phyloP scores from a whole-genome alignment of 768 basidiomycete species.

The Suillus paluster region DNA sequence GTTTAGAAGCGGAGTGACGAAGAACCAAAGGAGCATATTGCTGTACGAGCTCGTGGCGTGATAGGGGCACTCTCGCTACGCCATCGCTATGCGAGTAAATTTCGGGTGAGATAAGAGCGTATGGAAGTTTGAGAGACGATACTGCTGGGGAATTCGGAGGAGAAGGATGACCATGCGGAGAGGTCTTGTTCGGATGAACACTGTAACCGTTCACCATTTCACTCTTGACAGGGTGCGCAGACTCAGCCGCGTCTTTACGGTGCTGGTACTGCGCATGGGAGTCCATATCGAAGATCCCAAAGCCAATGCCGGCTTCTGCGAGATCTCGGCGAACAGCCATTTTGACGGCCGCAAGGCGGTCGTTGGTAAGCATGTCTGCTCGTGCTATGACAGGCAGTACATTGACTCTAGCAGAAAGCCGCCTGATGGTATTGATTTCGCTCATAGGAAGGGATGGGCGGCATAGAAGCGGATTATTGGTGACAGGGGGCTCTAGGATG shows the following conservation, averaged over 20 bases:
- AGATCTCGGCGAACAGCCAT: slow-evolving; percentile 80
- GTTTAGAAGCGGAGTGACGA: slow-evolving; percentile 46
- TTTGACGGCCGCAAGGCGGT: slow-evolving; percentile 80
- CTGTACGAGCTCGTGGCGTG: slow-evolving; percentile 73
- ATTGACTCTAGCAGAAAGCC: slow-evolving; percentile 81
- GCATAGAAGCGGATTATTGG: slow-evolving; percentile 70
- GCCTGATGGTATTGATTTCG: slow-evolving; percentile 80
- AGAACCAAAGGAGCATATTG: slow-evolving; percentile 70
- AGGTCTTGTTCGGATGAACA: slow-evolving; percentile 53
- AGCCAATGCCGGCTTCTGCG: slow-evolving; percentile 84
- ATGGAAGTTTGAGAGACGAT: slow-evolving; percentile 72
- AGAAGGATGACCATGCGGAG: slow-evolving; percentile 53
- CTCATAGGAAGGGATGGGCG: slow-evolving; percentile 68
- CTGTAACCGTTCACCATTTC: slow-evolving; percentile 59
- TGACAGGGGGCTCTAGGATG: slow-evolving; percentile 79
- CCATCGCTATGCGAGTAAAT: slow-evolving; percentile 86
- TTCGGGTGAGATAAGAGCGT: slow-evolving; percentile 84
- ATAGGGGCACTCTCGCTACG: slow-evolving; percentile 56
- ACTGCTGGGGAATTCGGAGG: slow-evolving; percentile 72
- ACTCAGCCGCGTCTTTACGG: slow-evolving; percentile 48
- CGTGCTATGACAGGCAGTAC: slow-evolving; percentile 86
- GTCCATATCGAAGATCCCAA: slow-evolving; percentile 88
- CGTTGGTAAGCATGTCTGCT: slow-evolving; percentile 81
- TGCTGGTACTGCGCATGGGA: slow-evolving; percentile 51
- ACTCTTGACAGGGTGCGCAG: slow-evolving; percentile 47